Evolutionary conservation across 305 asterid genomes (phyloP), one percentile per base, ranked within the genome.

Genomic region (Solanum aculeatissimum): DNA sequence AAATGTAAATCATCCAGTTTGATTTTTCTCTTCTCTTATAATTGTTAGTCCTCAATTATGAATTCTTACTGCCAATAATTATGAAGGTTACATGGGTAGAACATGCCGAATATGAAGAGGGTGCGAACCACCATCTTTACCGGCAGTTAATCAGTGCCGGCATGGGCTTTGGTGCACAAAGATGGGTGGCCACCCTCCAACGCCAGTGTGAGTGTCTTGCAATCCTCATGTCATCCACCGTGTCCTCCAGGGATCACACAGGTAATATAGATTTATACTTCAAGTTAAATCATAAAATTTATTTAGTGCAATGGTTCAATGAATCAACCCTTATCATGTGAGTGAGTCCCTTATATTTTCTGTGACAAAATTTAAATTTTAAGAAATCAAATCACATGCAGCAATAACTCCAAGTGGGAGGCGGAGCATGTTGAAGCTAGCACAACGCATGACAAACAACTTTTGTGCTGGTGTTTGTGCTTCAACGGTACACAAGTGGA

Each of bases 371-470:
- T 53, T 21, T 49, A 23, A 15, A 35, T 38, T 19, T 69, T 35
- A 16, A 2, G 57, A 21, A 65, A 7, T 23, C 18, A 23, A 11
- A 35, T 72, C 42, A 35, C 68, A 16, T 72, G 87, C 90, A 94
- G 99, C 96, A 0, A 94, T 97, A 65, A 93, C 97, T 0, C 85
- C 94, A 2, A 89, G 93, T 9, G 99, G 99, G 80, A 87, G 97
- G 71, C 87, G 94, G 84, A 97, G 98, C 91, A 93, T 97, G 98
- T 63, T 97, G 92, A 97, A 95, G 94, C 89, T 97, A 21, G 98
- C 99, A 0, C 98, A 95, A 43, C 97, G 99, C 23, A 95, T 97
- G 99, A 97, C 98, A 11, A 93, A 92, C 84, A 94, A 93, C 91
- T 97, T 97, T 29, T 97, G 97, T 18, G 96, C 98, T 2, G 98